Conservation (phyloP, 2,329 filamentous ascomycete genomes). For the Sporothrix protearum region DNA sequence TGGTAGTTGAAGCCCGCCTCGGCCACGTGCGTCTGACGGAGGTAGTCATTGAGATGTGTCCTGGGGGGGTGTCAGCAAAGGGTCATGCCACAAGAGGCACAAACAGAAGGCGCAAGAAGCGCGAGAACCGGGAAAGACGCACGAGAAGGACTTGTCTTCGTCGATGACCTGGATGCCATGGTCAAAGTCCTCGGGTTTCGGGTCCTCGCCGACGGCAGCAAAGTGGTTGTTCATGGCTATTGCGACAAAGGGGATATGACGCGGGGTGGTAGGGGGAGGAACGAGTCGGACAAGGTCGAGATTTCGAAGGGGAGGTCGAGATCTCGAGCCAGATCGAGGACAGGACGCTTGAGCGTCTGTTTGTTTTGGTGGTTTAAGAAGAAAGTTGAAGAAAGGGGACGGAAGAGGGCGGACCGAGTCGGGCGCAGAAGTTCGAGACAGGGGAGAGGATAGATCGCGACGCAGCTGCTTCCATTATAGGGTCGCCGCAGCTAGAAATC, state of each 20-base stretch:
- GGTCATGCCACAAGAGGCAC: too few relatives aligned
- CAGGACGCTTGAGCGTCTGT: not conserved
- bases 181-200: constrained; percentile 67
- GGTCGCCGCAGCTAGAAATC: constrained; percentile 3
- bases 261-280: not conserved
- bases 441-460: not conserved
- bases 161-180: constrained; percentile 97
- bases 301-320: not conserved
- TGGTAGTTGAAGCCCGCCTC: constrained; percentile 98
- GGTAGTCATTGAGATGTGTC: constrained; percentile 73
- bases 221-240: constrained; percentile 74
- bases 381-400: not conserved
- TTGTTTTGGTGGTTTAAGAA: not conserved
- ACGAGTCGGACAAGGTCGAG: not conserved
- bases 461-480: constrained; percentile 19
- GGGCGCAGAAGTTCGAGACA: constrained; percentile 2
- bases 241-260: not conserved
- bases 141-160: constrained; percentile 97
- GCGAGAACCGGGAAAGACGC: constrained; percentile 38
- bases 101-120: not conserved
- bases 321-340: not conserved
- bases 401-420: not conserved
- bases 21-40: constrained; percentile 73
- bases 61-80: constrained; percentile 44
- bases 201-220: constrained; percentile 65